A percentile compares a stretch with the other conserved stretches of the same genome.
These are phyloP conservation scores for Gyrodon lividus DNA, from an alignment of 768 basidiomycete species.

Conservation along the genomic window DNA sequence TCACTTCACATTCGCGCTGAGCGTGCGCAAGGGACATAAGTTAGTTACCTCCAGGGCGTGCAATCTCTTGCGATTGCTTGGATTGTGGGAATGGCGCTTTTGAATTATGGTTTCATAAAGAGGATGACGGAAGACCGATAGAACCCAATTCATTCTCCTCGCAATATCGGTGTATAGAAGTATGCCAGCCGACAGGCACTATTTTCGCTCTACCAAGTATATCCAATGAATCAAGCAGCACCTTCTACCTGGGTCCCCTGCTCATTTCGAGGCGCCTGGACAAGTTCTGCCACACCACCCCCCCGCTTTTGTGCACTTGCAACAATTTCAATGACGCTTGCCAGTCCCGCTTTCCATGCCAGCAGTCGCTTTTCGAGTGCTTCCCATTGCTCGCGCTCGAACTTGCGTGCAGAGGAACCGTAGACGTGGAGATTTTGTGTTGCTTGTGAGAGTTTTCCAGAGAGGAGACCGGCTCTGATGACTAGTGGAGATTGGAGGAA, in stretches of 20 bases:
- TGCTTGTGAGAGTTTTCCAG: conserved; percentile 82
- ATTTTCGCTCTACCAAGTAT: not conserved
- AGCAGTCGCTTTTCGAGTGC: conserved; percentile 68
- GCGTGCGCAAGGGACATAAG: conserved; percentile 16
- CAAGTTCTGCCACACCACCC: conserved; percentile 16
- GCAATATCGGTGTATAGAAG: not conserved
- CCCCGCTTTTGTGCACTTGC: conserved; percentile 49
- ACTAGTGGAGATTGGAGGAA: conserved; percentile 40
- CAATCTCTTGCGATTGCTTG: not conserved
- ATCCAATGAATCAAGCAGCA: conserved; percentile 16
- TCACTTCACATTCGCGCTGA: conserved; percentile 31
- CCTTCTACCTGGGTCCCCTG: conserved; percentile 24
- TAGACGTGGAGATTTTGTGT: conserved; percentile 70
- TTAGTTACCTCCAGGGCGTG: conserved; percentile 25
- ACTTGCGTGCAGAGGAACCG: conserved; percentile 71
- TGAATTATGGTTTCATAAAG: not conserved
- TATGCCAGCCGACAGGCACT: not conserved
- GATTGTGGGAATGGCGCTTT: not conserved
- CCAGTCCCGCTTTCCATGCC: conserved; percentile 76
- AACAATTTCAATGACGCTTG: conserved; percentile 69
- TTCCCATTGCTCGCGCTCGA: conserved; percentile 80
- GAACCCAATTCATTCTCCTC: too few species aligned
- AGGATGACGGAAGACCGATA: too few species aligned
- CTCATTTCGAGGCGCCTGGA: conserved; percentile 23
- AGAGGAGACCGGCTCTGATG: conserved; percentile 75